Evolutionary conservation across 2,329 filamentous ascomycete genomes (phyloP).

Genomic region (Colletotrichum sp.): DNA sequence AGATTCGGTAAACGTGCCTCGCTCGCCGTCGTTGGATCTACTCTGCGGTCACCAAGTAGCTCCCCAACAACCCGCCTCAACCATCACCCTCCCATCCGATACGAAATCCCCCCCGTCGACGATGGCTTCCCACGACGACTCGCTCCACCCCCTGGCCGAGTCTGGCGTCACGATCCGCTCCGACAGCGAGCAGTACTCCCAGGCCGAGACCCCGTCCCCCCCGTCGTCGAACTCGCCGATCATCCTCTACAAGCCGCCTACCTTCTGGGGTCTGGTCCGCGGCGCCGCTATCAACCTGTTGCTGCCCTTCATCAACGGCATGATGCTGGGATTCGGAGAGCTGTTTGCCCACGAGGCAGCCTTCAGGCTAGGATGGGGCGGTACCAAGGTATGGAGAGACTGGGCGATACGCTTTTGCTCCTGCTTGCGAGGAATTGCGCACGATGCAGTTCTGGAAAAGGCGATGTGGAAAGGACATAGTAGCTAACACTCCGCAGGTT

Average conservation of each 20-base stretch:
- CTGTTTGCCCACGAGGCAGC: conserved; percentile 95
- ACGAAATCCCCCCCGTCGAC: conserved; percentile 8
- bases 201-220: conserved; percentile 65
- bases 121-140: conserved; percentile 59
- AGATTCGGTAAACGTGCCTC: conserved; percentile 8
- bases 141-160: conserved; percentile 61
- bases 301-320: conserved; percentile 92
- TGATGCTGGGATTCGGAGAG: conserved; percentile 98
- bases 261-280: conserved; percentile 82
- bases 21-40: not conserved
- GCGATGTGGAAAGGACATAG: not conserved
- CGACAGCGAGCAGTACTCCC: conserved; percentile 84
- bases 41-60: not conserved
- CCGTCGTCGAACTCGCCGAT: conserved; percentile 70
- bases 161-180: conserved; percentile 80
- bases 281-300: conserved; percentile 96
- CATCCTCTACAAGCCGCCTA: conserved; percentile 88
- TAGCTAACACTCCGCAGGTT: conserved; percentile 42
- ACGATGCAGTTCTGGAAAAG: not conserved
- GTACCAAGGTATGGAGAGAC: conserved; percentile 78
- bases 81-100: not conserved
- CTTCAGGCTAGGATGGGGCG: conserved; percentile 90
- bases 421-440: not conserved
- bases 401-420: not conserved
- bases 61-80: not conserved